phyloP scores from a whole-genome alignment of 257 asterid species.

The Anisodus acutangulus region DNA sequence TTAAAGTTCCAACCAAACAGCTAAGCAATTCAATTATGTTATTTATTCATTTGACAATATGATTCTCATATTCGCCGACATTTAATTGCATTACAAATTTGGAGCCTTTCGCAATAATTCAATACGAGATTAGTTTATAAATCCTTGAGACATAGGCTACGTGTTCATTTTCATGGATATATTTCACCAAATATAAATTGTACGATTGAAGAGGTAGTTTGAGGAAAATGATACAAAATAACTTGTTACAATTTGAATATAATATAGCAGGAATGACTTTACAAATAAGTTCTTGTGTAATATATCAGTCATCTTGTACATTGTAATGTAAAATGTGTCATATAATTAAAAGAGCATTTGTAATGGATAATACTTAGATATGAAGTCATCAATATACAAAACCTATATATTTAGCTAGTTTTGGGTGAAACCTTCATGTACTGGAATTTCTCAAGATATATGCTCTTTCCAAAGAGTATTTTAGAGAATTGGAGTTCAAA shows the following conservation, averaged over 20 bases:
- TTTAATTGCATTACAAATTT: neutral
- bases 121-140: neutral
- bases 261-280: neutral
- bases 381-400: no score
- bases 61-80: constrained; percentile 15
- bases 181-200: neutral
- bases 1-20: neutral
- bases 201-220: no score
- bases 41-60: constrained; percentile 8
- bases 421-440: no score
- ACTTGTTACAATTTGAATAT: neutral
- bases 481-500: no score
- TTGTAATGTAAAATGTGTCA: no score
- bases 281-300: neutral
- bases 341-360: no score
- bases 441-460: no score
- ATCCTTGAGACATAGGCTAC: neutral
- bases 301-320: no score
- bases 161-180: neutral
- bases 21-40: neutral
- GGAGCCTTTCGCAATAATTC: neutral
- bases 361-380: no score
- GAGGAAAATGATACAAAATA: neutral
- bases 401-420: no score
- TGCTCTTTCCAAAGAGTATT: no score